phyloP scores from a whole-genome alignment of 345 rosid genomes.

The Pistacia atlantica region DNA sequence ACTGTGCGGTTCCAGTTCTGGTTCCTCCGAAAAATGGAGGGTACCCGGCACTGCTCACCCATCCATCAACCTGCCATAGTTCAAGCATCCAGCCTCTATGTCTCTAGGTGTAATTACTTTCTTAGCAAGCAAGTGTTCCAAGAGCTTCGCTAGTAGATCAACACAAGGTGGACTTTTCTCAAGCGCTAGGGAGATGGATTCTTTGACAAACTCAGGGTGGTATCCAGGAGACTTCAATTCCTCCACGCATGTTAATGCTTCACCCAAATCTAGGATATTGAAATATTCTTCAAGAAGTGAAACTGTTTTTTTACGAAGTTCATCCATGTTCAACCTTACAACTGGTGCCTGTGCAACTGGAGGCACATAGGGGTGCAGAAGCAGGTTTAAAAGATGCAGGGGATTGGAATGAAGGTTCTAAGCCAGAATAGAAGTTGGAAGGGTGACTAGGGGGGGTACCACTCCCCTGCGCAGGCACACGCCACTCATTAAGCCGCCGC shows the following conservation, averaged over 20 bases:
- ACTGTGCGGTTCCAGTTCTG: too few species aligned
- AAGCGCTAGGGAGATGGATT: conserved; percentile 66
- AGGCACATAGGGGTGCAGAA: conserved; percentile 29
- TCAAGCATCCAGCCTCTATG: conserved; percentile 66
- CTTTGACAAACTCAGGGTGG: conserved; percentile 79
- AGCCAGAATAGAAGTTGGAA: conserved; percentile 14
- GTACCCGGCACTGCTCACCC: too few species aligned
- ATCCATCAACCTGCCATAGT: conserved; percentile 64
- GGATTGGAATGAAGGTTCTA: conserved; percentile 33
- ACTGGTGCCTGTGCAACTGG: conserved; percentile 30
- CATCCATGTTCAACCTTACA: conserved; percentile 39
- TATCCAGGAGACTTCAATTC: conserved; percentile 67
- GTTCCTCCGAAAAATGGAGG: too few species aligned
- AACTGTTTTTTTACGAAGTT: conserved; percentile 59
- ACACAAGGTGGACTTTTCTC: conserved; percentile 70
- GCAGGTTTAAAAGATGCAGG: conserved; percentile 28
- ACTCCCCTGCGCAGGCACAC: conserved; percentile 71
- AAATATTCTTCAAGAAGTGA: conserved; percentile 80
- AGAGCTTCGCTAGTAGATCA: conserved; percentile 49
- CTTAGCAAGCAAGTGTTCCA: conserved; percentile 50
- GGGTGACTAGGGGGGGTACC: conserved; percentile 34
- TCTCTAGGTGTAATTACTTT: conserved; percentile 50
- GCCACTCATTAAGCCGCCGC: conserved; percentile 62
- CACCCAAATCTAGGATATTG: conserved; percentile 51
- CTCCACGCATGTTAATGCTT: conserved; percentile 74